A percentile compares a stretch with the other conserved stretches of the same genome.
phyloP scores from a whole-genome alignment of 2,329 filamentous ascomycete species.

The Meredithiella fracta region DNA sequence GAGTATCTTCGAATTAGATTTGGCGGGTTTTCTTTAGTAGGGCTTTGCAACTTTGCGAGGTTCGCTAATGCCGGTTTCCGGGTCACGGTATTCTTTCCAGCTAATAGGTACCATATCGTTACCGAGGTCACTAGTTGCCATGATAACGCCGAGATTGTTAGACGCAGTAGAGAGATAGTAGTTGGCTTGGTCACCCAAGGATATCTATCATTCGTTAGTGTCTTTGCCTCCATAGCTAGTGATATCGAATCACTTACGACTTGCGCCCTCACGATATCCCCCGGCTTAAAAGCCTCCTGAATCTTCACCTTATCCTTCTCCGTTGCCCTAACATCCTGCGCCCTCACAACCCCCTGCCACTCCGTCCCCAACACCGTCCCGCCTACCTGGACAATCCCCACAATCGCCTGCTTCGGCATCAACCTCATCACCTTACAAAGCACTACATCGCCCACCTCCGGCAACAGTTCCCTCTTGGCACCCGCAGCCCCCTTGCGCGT shows the following conservation, averaged over 20 bases:
- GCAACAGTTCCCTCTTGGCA: constrained; percentile 50
- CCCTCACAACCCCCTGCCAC: constrained; percentile 70
- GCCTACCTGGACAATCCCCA: constrained; percentile 72
- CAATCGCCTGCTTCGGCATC: constrained; percentile 66
- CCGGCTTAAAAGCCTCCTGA: constrained; percentile 78
- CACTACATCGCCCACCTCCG: constrained; percentile 64
- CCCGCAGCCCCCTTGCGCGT: constrained; percentile 27
- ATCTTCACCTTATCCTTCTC: constrained; percentile 93
- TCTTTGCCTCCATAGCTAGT: background rate
- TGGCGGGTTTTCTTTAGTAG: constrained; percentile 35
- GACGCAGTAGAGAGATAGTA: constrained; percentile 89
- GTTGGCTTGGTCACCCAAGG: constrained; percentile 79
- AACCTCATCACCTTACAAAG: constrained; percentile 76
- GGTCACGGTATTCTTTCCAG: constrained; percentile 90
- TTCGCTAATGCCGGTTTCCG: constrained; percentile 60
- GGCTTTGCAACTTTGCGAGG: constrained; percentile 87
- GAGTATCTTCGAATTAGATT: no score
- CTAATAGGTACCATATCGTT: constrained; percentile 85
- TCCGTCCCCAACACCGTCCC: constrained; percentile 56
- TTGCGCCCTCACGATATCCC: constrained; percentile 74
- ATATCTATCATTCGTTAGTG: constrained; percentile 39
- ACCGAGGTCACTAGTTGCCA: constrained; percentile 75
- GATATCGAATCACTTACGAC: constrained; percentile 43
- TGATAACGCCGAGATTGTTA: constrained; percentile 85
- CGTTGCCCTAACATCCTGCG: constrained; percentile 83